Evolutionary conservation across 192 early-diverging fungal species (phyloP), one percentile per base, ranked within the genome.

Genomic region (Neocallimastix lanati): DNA sequence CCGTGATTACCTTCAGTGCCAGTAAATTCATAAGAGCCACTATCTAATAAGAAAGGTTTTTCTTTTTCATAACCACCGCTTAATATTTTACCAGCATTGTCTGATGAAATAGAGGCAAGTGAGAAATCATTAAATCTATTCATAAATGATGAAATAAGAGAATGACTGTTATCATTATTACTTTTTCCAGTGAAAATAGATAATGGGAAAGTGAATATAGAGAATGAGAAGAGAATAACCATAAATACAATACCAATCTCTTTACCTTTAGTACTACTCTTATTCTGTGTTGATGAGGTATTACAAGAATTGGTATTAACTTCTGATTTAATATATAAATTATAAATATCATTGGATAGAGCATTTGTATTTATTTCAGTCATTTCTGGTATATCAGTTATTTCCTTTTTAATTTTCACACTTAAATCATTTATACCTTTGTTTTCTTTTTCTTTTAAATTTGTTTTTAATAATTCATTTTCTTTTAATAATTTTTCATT

Each of bases 401-500:
- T n/a, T n/a, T 25, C 21, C 2, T 67, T n/a, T 25, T 67, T 67
- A 25, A 67, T 1, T 7, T 21, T 21, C 25, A 67, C n/a, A 6
- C 11, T 33, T 33, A 76, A 81, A 50, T 50, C 83, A 78, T 78
- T 84, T 78, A 76, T 82, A 50, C 78, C 33, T 21, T 83, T 84
- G 28, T 91, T 80, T 77, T 85, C 81, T 12, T 91, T 80, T 77
- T 85, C 81, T 12, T 87, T 83, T 77, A 86, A 87, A 79, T 90
- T 88, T 29, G 82, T 78, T 29, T 82, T 83, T 82, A 90, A 78
- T 4, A 77, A 78, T 29, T 77, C 80, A 81, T 90, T 83, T 77
- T 87, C 82, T 16, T 79, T 78, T 35, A 88, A 86, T 81, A 96
- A 85, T 28, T 86, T 84, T 29, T 81, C 82, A 77, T 92, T 88